Evolutionary conservation across 148 eudicot genomes (phyloP), one percentile per base, ranked within the genome.

Genomic region (Salicornia ramosissima): DNA sequence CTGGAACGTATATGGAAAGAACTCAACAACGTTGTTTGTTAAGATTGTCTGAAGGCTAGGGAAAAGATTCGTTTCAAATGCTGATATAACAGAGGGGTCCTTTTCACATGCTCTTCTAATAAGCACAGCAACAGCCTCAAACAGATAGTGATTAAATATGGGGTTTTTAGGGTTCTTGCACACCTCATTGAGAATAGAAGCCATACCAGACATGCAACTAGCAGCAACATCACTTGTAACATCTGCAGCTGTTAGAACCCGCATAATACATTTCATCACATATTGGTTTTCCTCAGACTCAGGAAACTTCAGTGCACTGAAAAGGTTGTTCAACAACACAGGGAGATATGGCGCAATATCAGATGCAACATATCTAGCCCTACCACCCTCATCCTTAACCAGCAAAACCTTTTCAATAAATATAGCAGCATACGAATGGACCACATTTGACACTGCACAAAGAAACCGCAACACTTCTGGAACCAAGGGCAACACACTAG

Each of bases 211-310:
- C 76, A 94, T 87, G 73, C 98, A 88, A 71, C 83, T 77, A 69
- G 82, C 80, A 78, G 92, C 98, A 78, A 86, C 85, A 22, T 88
- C 90, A 22, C 68, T 72, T 54, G 98, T 81, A 67, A 90, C 73
- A 50, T 87, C 96, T 39, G 95, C 97, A 80, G 83, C 89, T 50
- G 96, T 89, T 81, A 94, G 96, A 53, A 90, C 98, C 66, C 96
- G 87, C 98, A 94, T 90, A 65, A 94, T 87, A 70, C 98, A 94
- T 86, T 86, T 94, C 97, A 94, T 90, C 19, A 94, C 75, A 80
- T 94, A 94, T 34, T 85, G 97, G 75, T 94, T 94, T 82, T 94
- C 98, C 84, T 90, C 98, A 16, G 98, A 94, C 70, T 90, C 97
- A 34, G 89, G 88, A 83, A 88, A 90, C 64, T 81, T 81, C 67